phyloP scores from a whole-genome alignment of 2,329 filamentous ascomycete genomes.

The Pleurostoma richardsiae region DNA sequence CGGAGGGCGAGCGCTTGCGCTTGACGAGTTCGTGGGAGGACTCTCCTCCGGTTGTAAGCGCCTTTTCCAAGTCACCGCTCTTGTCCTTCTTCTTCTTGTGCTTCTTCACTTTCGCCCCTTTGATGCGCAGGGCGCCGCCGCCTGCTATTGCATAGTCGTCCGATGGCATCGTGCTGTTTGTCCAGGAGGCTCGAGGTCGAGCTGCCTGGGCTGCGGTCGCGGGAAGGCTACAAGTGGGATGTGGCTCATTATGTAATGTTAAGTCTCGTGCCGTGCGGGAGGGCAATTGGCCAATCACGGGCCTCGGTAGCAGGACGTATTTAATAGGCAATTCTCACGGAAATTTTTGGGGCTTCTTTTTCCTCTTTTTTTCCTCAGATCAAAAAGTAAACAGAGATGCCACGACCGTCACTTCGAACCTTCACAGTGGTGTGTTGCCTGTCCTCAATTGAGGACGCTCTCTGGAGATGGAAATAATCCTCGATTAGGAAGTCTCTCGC shows the following conservation, averaged over 20 bases:
- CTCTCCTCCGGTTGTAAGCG: conserved; percentile 26
- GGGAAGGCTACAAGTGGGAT: too few species aligned
- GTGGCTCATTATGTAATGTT: too few species aligned
- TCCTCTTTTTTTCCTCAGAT: conserved; percentile 46
- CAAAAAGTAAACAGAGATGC: conserved; percentile 59
- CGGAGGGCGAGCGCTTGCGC: conserved; percentile 21
- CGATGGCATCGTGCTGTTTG: conserved; percentile 50
- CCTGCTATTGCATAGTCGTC: conserved; percentile 67
- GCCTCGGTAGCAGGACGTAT: too few species aligned
- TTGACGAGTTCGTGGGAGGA: not conserved
- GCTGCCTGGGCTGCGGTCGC: too few species aligned
- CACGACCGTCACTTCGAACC: conserved; percentile 55
- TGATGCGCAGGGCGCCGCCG: conserved; percentile 77
- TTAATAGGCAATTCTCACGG: not conserved
- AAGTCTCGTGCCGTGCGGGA: not conserved
- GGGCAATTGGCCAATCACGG: conserved; percentile 2
- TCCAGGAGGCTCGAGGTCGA: too few species aligned
- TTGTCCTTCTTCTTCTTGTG: conserved; percentile 62
- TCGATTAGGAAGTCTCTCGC: conserved; percentile 60
- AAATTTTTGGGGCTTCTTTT: conserved; percentile 23
- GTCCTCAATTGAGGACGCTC: conserved; percentile 40
- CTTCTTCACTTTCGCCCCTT: conserved; percentile 64
- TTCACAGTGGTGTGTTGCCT: conserved; percentile 59
- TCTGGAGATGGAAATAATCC: conserved; percentile 53
- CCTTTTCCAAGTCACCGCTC: conserved; percentile 42